Conservation (phyloP, 306 rosid genomes). For the Alnus rubra region DNA sequence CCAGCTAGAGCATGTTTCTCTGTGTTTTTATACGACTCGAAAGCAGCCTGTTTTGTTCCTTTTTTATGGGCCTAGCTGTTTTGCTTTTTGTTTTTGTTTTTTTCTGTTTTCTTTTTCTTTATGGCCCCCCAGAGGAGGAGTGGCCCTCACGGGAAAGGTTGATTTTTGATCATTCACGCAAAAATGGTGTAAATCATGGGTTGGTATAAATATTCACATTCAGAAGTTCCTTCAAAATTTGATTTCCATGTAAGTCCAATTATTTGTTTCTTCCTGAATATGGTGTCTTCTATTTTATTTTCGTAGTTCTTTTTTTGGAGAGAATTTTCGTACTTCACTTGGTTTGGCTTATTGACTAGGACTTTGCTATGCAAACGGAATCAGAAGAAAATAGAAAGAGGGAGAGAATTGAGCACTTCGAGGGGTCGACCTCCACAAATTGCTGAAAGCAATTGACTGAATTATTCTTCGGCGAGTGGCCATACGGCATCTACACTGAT, state of each 20-base stretch:
- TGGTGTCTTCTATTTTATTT: not conserved
- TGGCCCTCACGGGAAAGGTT: not conserved
- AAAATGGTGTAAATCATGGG: conserved; percentile 40
- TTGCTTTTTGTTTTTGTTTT: not conserved
- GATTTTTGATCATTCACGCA: conserved; percentile 38
- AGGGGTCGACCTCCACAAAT: no score
- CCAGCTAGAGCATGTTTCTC: not conserved
- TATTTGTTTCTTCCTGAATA: not conserved
- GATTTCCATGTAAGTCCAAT: not conserved
- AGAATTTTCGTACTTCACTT: not conserved
- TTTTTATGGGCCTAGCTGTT: not conserved
- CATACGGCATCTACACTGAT: no score
- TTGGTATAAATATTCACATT: conserved; percentile 8
- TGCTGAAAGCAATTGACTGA: no score
- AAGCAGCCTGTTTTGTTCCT: not conserved
- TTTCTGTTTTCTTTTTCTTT: not conserved
- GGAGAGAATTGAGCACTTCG: no score
- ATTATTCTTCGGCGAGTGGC: no score
- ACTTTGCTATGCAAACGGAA: not conserved
- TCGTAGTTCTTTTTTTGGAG: not conserved
- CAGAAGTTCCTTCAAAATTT: not conserved
- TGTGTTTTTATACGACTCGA: not conserved
- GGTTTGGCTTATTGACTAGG: not conserved
- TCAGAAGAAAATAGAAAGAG: no score
- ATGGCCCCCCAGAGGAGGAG: not conserved